Conservation (phyloP, 2,329 filamentous ascomycete species). For the Diaporthe ampelina region DNA sequence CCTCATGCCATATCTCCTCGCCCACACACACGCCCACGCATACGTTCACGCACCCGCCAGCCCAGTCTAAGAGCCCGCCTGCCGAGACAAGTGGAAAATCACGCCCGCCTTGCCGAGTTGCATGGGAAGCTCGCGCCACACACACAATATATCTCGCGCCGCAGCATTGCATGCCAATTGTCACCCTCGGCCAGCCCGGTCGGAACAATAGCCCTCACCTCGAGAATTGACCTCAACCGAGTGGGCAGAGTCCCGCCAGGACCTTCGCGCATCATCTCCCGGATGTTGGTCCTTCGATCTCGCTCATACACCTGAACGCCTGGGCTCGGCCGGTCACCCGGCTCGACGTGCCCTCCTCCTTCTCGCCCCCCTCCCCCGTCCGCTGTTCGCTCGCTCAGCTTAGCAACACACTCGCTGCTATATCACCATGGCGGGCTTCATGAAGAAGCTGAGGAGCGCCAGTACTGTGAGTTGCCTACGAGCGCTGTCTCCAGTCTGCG, state of each 20-base stretch:
- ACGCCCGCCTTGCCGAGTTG: conserved; percentile 19
- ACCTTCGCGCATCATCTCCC: conserved; percentile 34
- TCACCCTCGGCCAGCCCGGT: conserved; percentile 15
- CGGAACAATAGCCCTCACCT: neutral
- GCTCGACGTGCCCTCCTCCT: conserved; percentile 34
- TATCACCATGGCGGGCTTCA: conserved; percentile 66
- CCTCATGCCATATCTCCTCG: neutral
- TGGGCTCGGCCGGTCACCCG: conserved; percentile 39
- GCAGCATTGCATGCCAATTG: conserved; percentile 28
- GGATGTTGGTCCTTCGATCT: conserved; percentile 39
- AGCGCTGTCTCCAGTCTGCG: conserved; percentile 27
- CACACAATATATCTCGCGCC: conserved; percentile 4
- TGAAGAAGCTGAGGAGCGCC: conserved; percentile 71
- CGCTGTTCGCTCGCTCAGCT: conserved; percentile 13
- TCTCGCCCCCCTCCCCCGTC: neutral
- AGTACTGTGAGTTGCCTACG: conserved; percentile 62
- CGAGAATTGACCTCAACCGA: conserved; percentile 9
- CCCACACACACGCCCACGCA: neutral
- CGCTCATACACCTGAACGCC: conserved; percentile 36
- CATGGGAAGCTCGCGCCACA: conserved; percentile 25
- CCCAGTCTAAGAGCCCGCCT: neutral
- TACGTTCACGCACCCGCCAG: no score
- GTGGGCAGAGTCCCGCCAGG: conserved; percentile 33
- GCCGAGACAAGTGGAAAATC: conserved; percentile 1
- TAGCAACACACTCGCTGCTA: conserved; percentile 3